These are phyloP conservation scores for Myxozyma sirexii DNA, from an alignment of 805 yeast genomes.

Conservation along the genomic window DNA sequence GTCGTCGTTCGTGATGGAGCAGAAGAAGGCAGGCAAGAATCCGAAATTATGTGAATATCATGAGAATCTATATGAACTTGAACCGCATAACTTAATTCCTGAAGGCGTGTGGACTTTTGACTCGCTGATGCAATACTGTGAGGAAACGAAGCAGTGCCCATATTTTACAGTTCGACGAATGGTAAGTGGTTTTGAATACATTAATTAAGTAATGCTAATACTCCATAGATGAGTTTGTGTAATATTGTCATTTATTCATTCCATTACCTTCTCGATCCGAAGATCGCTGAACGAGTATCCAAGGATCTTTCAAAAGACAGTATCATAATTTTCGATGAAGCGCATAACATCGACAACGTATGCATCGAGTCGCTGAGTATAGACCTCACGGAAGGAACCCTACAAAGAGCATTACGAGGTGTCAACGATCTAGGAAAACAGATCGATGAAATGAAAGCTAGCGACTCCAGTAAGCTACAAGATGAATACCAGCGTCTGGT, in stretches of 20 bases:
- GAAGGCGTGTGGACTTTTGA: conserved; percentile 95
- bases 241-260: conserved; percentile 94
- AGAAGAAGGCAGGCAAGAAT: conserved; percentile 60
- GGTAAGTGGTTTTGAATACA: conserved; percentile 57
- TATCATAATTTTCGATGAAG: conserved; percentile 95
- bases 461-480: conserved; percentile 81
- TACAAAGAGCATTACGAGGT: conserved; percentile 85
- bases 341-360: conserved; percentile 95
- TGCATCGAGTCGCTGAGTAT: conserved; percentile 93
- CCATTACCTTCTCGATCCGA: conserved; percentile 94
- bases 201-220: neutral
- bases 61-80: conserved; percentile 82
- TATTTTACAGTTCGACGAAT: conserved; percentile 97
- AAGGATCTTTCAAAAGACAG: conserved; percentile 88
- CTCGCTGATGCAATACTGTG: conserved; percentile 73
- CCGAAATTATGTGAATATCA: conserved; percentile 81
- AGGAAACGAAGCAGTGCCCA: conserved; percentile 82
- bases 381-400: conserved; percentile 86
- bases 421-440: conserved; percentile 76
- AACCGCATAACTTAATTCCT: conserved; percentile 87
- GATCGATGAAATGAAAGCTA: conserved; percentile 80
- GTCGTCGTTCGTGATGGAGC: conserved; percentile 79
- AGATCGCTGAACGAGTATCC: conserved; percentile 94
- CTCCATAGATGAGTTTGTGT: conserved; percentile 53
- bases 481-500: conserved; percentile 91